These are phyloP conservation scores for Naumovozyma baii DNA, from an alignment of 805 yeast species.

Conservation along the genomic window DNA sequence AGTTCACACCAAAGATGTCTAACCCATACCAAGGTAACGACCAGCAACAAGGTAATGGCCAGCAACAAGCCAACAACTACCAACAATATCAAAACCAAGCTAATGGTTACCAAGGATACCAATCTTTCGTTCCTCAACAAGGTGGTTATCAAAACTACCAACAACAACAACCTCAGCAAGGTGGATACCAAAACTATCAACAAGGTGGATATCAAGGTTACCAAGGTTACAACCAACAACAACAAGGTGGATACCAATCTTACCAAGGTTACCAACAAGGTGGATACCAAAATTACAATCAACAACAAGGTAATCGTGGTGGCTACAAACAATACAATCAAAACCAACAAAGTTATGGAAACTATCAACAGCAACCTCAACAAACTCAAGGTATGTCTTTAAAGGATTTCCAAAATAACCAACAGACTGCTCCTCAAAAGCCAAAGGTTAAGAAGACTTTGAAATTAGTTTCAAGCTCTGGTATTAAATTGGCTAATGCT, in stretches of 20 bases:
- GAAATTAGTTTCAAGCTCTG: slow-evolving; percentile 55
- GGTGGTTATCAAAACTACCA: slow-evolving; percentile 24
- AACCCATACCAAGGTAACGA: slow-evolving; percentile 17
- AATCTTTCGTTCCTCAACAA: slow-evolving; percentile 16
- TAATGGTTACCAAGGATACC: slow-evolving; percentile 6
- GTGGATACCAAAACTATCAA: slow-evolving; percentile 22
- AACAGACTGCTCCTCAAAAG: slow-evolving; percentile 34
- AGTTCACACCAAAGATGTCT: background rate
- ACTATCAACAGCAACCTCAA: slow-evolving; percentile 11
- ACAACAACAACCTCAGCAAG: slow-evolving; percentile 22
- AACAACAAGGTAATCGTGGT: slow-evolving; percentile 11
- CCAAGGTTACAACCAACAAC: slow-evolving; percentile 20
- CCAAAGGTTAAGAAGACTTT: slow-evolving; percentile 57
- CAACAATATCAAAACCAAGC: slow-evolving; percentile 24
- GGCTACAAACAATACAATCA: slow-evolving; percentile 20
- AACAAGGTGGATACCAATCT: slow-evolving; percentile 17
- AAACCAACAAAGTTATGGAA: slow-evolving; percentile 16
- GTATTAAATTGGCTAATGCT: slow-evolving; percentile 52
- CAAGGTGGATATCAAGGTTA: slow-evolving; percentile 23
- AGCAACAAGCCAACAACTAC: slow-evolving; percentile 6
- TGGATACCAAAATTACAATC: slow-evolving; percentile 16
- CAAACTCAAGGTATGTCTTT: slow-evolving; percentile 55
- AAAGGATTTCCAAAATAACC: slow-evolving; percentile 73
- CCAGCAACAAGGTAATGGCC: slow-evolving; percentile 10
- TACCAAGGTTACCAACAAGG: slow-evolving; percentile 12